These are phyloP conservation scores for Aspergillus transmontanensis DNA, from an alignment of 2,329 filamentous ascomycete genomes.

Conservation along the genomic window DNA sequence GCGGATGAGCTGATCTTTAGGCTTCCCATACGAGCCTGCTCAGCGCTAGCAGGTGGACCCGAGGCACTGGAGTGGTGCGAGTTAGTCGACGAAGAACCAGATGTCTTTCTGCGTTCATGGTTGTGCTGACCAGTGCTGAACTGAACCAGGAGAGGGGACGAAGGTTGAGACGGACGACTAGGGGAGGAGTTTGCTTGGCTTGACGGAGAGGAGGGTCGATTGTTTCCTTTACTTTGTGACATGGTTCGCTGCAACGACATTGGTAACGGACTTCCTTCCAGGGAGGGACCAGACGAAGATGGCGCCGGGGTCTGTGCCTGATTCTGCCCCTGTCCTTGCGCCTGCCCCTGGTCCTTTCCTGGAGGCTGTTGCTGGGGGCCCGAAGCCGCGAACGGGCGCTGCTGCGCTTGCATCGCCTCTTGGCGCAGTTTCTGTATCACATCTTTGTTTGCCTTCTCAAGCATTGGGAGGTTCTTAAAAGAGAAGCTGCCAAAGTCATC, in stretches of 20 bases:
- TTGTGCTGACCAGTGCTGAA: slow-evolving; percentile 80
- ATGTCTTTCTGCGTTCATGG: slow-evolving; percentile 85
- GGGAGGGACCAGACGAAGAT: slow-evolving; percentile 64
- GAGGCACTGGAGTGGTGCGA: slow-evolving; percentile 75
- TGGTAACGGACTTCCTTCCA: slow-evolving; percentile 84
- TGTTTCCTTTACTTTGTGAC: slow-evolving; percentile 76
- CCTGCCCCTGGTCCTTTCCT: slow-evolving; percentile 10
- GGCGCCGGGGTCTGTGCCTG: slow-evolving; percentile 21
- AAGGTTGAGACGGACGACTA: slow-evolving; percentile 79
- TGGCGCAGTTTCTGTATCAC: slow-evolving; percentile 94
- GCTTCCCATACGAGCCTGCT: slow-evolving; percentile 64
- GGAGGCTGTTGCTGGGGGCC: slow-evolving; percentile 27
- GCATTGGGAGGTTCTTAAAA: slow-evolving; percentile 94
- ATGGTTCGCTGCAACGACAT: slow-evolving; percentile 79
- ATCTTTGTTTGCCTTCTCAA: slow-evolving; percentile 98
- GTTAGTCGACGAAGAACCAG: slow-evolving; percentile 80
- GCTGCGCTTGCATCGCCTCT: slow-evolving; percentile 76
- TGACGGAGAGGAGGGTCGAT: slow-evolving; percentile 85
- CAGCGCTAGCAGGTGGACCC: slow-evolving; percentile 72
- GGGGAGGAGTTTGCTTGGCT: slow-evolving; percentile 83
- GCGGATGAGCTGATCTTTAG: slow-evolving; percentile 55
- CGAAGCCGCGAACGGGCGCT: slow-evolving; percentile 47
- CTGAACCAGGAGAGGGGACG: slow-evolving; percentile 90
- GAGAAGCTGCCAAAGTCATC: slow-evolving; percentile 97
- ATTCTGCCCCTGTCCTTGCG: slow-evolving; percentile 2